These are phyloP conservation scores for Hymenoscyphus albidus DNA, from an alignment of 2,329 filamentous ascomycete species.

Conservation along the genomic window DNA sequence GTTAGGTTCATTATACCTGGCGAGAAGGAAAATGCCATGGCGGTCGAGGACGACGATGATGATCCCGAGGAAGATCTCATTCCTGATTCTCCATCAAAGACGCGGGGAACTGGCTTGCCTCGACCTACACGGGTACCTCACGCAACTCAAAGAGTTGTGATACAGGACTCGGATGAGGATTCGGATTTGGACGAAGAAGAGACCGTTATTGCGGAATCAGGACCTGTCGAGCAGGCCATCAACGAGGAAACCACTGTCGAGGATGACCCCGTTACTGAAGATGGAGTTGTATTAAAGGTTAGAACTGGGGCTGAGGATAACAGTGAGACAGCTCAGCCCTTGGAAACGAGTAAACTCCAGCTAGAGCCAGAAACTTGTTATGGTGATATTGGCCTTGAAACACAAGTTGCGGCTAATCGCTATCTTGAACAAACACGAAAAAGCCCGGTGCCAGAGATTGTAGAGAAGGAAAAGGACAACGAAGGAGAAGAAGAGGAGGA, in stretches of 20 bases:
- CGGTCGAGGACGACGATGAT: not conserved
- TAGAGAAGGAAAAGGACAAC: slow-evolving; percentile 3
- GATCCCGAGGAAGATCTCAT: not conserved
- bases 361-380: slow-evolving; percentile 29
- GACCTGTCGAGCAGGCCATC: not conserved
- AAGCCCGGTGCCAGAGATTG: not conserved
- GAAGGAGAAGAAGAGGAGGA: slow-evolving; percentile 1
- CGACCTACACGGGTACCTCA: not conserved
- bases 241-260: not conserved
- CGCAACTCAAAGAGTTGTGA: not conserved
- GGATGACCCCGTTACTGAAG: not conserved
- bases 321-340: not conserved
- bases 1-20: slow-evolving; percentile 29
- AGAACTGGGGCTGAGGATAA: not conserved
- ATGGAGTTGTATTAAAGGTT: slow-evolving; percentile 1
- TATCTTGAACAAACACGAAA: slow-evolving; percentile 12
- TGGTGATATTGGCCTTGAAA: slow-evolving; percentile 29
- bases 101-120: not conserved
- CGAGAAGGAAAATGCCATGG: slow-evolving; percentile 9
- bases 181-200: slow-evolving; percentile 13
- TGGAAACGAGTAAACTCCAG: not conserved
- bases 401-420: slow-evolving; percentile 24
- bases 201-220: not conserved
- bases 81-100: not conserved
- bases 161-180: slow-evolving; percentile 18